phyloP scores from a whole-genome alignment of 2,329 filamentous ascomycete species.

The Exophiala mesophila region DNA sequence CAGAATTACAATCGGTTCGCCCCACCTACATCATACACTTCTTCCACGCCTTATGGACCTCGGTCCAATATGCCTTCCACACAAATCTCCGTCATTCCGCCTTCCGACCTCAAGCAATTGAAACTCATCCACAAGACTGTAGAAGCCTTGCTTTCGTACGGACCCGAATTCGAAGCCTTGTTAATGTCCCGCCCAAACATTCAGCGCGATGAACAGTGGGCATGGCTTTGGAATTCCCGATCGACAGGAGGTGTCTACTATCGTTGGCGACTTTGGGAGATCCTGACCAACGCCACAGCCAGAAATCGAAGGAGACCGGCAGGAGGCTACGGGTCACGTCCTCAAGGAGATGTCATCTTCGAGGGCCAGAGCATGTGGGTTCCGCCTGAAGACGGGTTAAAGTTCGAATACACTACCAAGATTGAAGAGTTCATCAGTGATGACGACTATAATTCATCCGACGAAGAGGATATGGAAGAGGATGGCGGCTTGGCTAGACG shows the following conservation, averaged over 20 bases:
- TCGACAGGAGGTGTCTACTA: conserved; percentile 83
- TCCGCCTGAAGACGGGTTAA: conserved; percentile 64
- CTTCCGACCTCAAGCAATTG: conserved; percentile 71
- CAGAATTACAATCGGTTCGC: conserved; percentile 63
- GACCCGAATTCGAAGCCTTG: conserved; percentile 82
- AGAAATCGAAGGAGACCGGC: conserved; percentile 24
- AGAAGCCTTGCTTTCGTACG: conserved; percentile 72
- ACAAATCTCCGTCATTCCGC: conserved; percentile 69
- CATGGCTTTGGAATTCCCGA: conserved; percentile 85
- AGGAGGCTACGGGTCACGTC: conserved; percentile 21
- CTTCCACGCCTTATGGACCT: conserved; percentile 35
- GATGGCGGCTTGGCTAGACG: conserved; percentile 42
- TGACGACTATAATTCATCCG: conserved; percentile 78
- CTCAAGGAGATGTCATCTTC: conserved; percentile 55
- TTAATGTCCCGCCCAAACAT: conserved; percentile 83
- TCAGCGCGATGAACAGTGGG: conserved; percentile 82
- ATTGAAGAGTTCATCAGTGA: conserved; percentile 79
- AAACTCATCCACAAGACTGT: conserved; percentile 83
- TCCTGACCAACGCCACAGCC: conserved; percentile 60
- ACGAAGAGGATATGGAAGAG: conserved; percentile 67
- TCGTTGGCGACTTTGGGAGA: conserved; percentile 83
- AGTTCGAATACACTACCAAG: conserved; percentile 72
- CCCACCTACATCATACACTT: conserved; percentile 67
- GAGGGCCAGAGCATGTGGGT: conserved; percentile 75
- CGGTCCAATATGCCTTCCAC: conserved; percentile 37